Percentiles rank a stretch among this genome's conserved stretches.
Conservation (phyloP, 2,329 filamentous ascomycete species). For the Didymella glomerata region DNA sequence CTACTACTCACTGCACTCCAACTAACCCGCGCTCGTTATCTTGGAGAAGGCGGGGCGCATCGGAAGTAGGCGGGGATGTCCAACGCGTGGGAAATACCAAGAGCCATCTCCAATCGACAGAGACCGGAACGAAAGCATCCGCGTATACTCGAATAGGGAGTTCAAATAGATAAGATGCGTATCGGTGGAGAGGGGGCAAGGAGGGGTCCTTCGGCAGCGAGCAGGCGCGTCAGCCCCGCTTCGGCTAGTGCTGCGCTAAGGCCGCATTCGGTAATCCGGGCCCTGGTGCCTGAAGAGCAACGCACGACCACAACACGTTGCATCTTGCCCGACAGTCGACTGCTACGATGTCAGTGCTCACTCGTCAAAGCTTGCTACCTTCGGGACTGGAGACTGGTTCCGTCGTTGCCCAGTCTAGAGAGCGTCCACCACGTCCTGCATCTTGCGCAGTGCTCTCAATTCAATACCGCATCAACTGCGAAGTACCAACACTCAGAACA, state of each 20-base stretch:
- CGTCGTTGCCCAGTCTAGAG: background rate
- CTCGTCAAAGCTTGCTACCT: background rate
- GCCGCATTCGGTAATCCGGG: background rate
- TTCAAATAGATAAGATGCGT: background rate
- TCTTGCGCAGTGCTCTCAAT: background rate
- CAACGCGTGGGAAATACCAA: background rate
- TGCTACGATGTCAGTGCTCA: background rate
- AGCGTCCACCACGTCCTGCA: background rate
- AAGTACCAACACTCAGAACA: background rate
- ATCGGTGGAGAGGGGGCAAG: background rate
- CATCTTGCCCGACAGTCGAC: background rate
- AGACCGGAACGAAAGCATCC: slow-evolving; percentile 5
- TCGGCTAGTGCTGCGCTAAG: background rate
- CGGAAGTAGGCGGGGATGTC: background rate
- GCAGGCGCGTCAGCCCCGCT: background rate
- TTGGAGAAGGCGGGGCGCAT: slow-evolving; percentile 2
- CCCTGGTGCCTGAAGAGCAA: background rate
- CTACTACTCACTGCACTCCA: background rate
- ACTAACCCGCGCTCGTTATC: slow-evolving; percentile 3
- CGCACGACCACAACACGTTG: slow-evolving; percentile 3
- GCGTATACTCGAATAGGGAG: background rate
- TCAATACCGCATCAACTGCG: background rate
- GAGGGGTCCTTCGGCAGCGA: background rate
- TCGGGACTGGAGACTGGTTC: too few relatives aligned
- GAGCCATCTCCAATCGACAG: background rate